phyloP scores from a whole-genome alignment of 108 stramenopile species.

The Cyclotella distinguenda region DNA sequence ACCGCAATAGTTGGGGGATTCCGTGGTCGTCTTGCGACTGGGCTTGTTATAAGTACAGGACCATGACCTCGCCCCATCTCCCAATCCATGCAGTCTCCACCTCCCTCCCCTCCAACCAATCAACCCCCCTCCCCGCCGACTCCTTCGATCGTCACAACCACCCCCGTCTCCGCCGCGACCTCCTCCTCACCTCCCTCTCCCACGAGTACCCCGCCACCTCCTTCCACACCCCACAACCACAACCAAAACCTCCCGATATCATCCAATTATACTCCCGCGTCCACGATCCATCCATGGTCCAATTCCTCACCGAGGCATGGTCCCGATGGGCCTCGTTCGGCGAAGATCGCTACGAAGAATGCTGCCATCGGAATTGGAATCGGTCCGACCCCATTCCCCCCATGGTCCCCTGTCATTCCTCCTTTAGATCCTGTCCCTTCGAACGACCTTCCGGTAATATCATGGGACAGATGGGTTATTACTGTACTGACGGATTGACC shows the following conservation, averaged over 20 bases:
- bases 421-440: constrained; percentile 29
- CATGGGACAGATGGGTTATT: constrained; percentile 77
- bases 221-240: constrained; percentile 1
- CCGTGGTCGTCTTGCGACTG: no score
- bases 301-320: constrained; percentile 37
- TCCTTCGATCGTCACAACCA: constrained; percentile 65
- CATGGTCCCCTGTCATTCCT: constrained; percentile 32
- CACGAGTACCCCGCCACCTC: constrained; percentile 7
- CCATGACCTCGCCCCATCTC: no score
- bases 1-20: no score
- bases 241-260: background rate
- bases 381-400: constrained; percentile 21
- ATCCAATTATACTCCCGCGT: constrained; percentile 25
- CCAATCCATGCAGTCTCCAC: constrained; percentile 2
- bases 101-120: constrained; percentile 7
- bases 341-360: constrained; percentile 26
- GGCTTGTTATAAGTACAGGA: no score
- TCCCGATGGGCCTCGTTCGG: constrained; percentile 36
- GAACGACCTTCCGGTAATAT: constrained; percentile 67
- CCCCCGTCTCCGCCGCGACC: constrained; percentile 61
- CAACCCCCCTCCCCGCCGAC: constrained; percentile 4
- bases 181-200: constrained; percentile 48
- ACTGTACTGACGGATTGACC: constrained; percentile 70
- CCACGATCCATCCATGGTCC: constrained; percentile 29
- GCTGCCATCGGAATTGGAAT: constrained; percentile 38